phyloP scores from a whole-genome alignment of 2,329 filamentous ascomycete species.

The Calonectria ilicicola region DNA sequence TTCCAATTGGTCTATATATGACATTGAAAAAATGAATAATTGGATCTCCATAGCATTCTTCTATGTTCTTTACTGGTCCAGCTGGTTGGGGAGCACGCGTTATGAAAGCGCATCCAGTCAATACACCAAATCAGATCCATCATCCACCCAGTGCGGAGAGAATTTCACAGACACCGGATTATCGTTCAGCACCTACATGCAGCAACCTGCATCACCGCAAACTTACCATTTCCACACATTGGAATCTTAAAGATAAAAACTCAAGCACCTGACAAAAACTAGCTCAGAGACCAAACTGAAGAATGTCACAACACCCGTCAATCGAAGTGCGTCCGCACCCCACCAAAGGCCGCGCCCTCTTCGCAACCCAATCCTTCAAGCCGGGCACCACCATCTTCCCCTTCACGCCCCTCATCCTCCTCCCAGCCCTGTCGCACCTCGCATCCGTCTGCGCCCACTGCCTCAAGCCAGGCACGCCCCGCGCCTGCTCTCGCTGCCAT shows the following conservation, averaged over 20 bases:
- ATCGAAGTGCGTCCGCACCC: constrained; percentile 44
- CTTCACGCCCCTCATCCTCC: constrained; percentile 59
- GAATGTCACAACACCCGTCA: constrained; percentile 31
- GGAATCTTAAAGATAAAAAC: background rate
- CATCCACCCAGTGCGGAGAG: background rate
- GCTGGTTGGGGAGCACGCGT: background rate
- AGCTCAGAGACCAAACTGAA: background rate
- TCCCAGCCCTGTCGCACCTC: constrained; percentile 59
- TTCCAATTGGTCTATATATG: background rate
- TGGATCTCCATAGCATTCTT: background rate
- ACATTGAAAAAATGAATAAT: background rate
- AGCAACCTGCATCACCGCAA: background rate
- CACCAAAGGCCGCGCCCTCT: constrained; percentile 60
- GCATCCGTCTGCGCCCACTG: constrained; percentile 62
- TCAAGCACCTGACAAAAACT: background rate
- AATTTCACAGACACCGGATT: background rate
- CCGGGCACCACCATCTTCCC: constrained; percentile 60
- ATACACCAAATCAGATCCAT: background rate
- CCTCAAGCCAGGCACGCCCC: constrained; percentile 47
- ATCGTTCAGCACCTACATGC: background rate
- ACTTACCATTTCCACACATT: background rate
- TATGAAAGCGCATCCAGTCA: background rate
- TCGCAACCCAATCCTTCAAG: constrained; percentile 54
- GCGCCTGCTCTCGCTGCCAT: constrained; percentile 65
- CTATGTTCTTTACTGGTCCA: background rate